Conservation (phyloP, 805 yeast genomes). For the Isabelozyma rhagii region DNA sequence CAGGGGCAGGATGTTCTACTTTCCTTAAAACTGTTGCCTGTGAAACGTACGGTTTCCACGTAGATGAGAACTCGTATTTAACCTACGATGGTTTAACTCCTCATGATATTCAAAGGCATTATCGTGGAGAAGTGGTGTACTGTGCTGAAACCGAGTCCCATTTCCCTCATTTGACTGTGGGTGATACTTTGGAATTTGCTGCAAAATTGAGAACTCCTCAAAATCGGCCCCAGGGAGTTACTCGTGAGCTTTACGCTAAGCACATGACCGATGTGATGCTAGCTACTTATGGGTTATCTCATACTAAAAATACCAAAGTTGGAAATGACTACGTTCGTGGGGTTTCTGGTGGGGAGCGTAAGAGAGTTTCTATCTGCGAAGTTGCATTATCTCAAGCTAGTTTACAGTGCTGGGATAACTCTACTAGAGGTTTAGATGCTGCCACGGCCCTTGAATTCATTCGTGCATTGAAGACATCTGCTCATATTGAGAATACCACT, state of each 20-base stretch:
- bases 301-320: conserved; percentile 59
- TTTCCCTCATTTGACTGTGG: conserved; percentile 66
- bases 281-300: conserved; percentile 57
- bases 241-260: conserved; percentile 50
- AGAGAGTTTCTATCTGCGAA: conserved; percentile 69
- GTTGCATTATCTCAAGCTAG: conserved; percentile 53
- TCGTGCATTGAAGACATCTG: conserved; percentile 56
- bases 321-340: conserved; percentile 69
- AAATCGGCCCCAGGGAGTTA: conserved; percentile 49
- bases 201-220: conserved; percentile 61
- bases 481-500: conserved; percentile 53
- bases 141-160: conserved; percentile 68
- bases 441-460: conserved; percentile 68
- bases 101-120: conserved; percentile 47
- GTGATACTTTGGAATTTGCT: conserved; percentile 61
- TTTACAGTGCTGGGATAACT: conserved; percentile 64
- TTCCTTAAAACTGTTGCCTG: conserved; percentile 62
- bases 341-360: conserved; percentile 71
- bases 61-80: conserved; percentile 44
- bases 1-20: conserved; percentile 77
- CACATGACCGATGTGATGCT: conserved; percentile 52
- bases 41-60: conserved; percentile 56
- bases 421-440: conserved; percentile 69
- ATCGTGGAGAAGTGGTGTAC: conserved; percentile 69
- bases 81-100: conserved; percentile 56